phyloP scores from a whole-genome alignment of 2,329 filamentous ascomycete genomes.

The Alternaria triticimaculans region DNA sequence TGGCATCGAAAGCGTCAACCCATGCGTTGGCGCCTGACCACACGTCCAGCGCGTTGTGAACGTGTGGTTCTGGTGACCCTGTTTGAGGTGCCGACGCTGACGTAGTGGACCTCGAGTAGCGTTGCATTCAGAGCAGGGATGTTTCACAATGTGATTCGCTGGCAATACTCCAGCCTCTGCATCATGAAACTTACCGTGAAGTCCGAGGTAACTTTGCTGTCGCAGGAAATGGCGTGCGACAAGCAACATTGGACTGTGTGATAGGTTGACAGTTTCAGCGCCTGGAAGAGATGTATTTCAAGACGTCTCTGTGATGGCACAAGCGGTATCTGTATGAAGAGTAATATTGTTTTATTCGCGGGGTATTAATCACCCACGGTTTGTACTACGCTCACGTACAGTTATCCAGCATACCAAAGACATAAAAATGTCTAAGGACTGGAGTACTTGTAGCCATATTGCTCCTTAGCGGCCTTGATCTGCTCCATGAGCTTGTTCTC shows the following conservation, averaged over 20 bases:
- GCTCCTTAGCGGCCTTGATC: slow-evolving; percentile 52
- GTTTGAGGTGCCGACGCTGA: slow-evolving; percentile 36
- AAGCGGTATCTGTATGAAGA: not conserved
- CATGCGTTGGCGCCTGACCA: slow-evolving; percentile 19
- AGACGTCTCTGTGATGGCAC: not conserved
- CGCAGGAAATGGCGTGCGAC: not conserved
- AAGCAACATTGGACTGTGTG: not conserved
- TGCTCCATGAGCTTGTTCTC: slow-evolving; percentile 49
- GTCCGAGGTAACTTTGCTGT: not conserved
- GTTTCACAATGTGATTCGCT: slow-evolving; percentile 32
- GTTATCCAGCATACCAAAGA: not conserved
- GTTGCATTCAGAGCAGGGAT: slow-evolving; percentile 13
- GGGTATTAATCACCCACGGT: not conserved
- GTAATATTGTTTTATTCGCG: not conserved
- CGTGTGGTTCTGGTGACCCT: slow-evolving; percentile 25
- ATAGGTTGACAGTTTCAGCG: not conserved
- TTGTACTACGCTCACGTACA: not conserved
- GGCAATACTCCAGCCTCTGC: not conserved
- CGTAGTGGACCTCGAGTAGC: slow-evolving; percentile 26
- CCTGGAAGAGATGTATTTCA: not conserved
- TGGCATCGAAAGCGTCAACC: not conserved
- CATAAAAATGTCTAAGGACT: slow-evolving; percentile 34
- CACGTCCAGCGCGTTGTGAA: not conserved
- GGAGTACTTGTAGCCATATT: slow-evolving; percentile 56
- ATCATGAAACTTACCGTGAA: slow-evolving; percentile 13